Percentiles rank a stretch among this genome's conserved stretches.
These are phyloP conservation scores for Populus tremula DNA, from an alignment of 345 rosid species.

Conservation along the genomic window DNA sequence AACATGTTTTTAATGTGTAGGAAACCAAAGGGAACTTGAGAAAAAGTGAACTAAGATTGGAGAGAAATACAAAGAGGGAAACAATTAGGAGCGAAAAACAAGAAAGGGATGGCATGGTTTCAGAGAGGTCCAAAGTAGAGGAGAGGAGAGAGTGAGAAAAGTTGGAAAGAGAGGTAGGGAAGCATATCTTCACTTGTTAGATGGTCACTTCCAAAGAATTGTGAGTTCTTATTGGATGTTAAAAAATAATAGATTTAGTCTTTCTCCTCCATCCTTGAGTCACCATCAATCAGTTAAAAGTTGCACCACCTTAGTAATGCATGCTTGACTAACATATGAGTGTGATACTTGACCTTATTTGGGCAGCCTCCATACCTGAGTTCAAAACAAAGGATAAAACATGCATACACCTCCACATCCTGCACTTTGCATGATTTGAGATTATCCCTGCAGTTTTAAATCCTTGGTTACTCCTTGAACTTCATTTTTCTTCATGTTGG, in stretches of 20 bases:
- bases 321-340: background rate
- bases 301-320: background rate
- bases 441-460: background rate
- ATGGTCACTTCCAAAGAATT: background rate
- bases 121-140: background rate
- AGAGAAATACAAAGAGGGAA: background rate
- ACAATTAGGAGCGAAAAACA: background rate
- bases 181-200: background rate
- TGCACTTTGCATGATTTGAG: background rate
- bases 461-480: background rate
- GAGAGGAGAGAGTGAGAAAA: background rate
- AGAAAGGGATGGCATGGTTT: background rate
- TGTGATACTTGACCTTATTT: background rate
- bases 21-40: background rate
- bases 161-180: background rate
- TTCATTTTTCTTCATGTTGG: background rate
- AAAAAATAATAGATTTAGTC: background rate
- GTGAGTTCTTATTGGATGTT: background rate
- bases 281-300: background rate
- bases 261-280: background rate
- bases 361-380: background rate
- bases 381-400: too few species aligned
- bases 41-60: background rate
- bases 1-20: background rate
- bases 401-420: background rate